Evolutionary conservation across 192 early-diverging fungal genomes (phyloP), one percentile per base, ranked within the genome.

Genomic region (Dispira simplex): DNA sequence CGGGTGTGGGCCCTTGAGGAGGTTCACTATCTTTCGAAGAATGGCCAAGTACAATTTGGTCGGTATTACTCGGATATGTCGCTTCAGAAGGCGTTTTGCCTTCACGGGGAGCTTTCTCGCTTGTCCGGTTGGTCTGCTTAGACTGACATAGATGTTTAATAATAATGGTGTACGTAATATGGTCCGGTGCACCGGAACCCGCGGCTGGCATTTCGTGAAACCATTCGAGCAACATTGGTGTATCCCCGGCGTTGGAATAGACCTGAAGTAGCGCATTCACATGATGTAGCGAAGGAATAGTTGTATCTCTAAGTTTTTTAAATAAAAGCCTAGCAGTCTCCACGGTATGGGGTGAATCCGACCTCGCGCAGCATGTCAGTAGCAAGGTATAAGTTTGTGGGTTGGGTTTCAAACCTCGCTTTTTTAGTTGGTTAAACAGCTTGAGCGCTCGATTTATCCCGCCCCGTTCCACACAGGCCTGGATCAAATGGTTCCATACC

Each of bases 401-500:
- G 3, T 53, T 53, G 51, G 51, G 51, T 20, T 11, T 53, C 26
- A 53, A 26, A 20, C 51, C 51, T 11, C 51, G 51, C 51, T 53
- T 53, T n/a, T 53, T 53, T 9, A 53, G 20, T 26, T 53, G 51
- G 51, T 26, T 53, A 53, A 53, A 53, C 21, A 53, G 18, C 3
- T n/a, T 53, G 51, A 26, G 20, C 51, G 51, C 20, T 53, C 26
- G 20, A 25, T 53, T 53, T n/a, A 53, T 25, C 20, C 20, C 20
- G 18, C 51, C 51, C 13, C 26, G 51, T n/a, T 53, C 26, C 10
- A 26, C 51, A n/a, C 51, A 53, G 51, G 51, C 51, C 18, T 26
- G 51, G 51, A 53, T 53, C 20, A 53, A 26, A 26, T 53, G 51
- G 51, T 53, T 53, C 51, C 51, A 53, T 25, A 53, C 18, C 21